phyloP scores from a whole-genome alignment of 2,329 filamentous ascomycete species.

The Colletotrichum tamarilloi region DNA sequence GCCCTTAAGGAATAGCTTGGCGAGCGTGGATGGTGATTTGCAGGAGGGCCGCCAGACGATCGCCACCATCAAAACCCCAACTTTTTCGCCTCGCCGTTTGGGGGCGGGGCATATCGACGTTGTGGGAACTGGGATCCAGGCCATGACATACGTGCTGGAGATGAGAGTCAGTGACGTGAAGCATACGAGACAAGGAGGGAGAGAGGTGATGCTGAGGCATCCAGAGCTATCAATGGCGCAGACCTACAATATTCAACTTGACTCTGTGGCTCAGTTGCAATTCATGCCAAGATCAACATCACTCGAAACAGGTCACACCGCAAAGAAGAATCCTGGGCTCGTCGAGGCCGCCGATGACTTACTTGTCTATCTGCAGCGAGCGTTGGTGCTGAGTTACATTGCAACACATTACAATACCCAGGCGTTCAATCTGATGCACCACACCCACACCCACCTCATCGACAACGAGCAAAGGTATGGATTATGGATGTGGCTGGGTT shows the following conservation, averaged over 20 bases:
- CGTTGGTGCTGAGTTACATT: neutral
- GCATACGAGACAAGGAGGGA: neutral
- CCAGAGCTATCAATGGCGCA: neutral
- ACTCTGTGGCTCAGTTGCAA: neutral
- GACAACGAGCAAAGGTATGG: neutral
- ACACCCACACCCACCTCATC: neutral
- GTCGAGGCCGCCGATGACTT: conserved; percentile 2
- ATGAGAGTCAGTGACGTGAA: neutral
- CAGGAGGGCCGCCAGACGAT: neutral
- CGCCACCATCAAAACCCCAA: neutral
- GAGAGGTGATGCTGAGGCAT: neutral
- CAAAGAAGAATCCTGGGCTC: neutral
- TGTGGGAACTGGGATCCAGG: neutral
- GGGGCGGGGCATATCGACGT: no score
- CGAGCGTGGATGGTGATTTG: neutral
- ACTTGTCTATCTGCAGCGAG: neutral
- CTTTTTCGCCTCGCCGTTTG: neutral
- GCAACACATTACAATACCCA: neutral
- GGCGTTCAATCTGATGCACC: neutral
- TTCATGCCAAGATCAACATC: neutral
- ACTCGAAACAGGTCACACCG: neutral
- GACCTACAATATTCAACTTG: neutral
- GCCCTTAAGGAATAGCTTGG: neutral
- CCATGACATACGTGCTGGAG: neutral
- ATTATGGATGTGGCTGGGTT: conserved; percentile 6